A percentile compares a stretch with the other conserved stretches of the same genome.
phyloP scores from a whole-genome alignment of 208 protist genomes.

The Leishmania mexicana region DNA sequence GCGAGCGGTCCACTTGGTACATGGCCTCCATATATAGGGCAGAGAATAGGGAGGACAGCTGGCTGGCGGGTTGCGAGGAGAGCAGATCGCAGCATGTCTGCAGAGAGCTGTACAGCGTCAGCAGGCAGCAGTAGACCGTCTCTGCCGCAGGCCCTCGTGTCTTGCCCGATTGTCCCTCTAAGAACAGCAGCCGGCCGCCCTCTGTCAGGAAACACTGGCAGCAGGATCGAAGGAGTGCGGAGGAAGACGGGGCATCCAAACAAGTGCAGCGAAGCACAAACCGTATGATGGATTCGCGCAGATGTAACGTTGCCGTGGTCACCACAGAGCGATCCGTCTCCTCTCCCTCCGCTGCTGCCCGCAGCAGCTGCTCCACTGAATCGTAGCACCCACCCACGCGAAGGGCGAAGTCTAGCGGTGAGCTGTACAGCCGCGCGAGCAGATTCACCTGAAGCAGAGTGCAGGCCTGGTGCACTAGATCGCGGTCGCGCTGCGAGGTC shows the following conservation, averaged over 20 bases:
- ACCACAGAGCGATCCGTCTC: slow-evolving; percentile 17
- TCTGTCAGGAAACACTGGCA: slow-evolving; percentile 77
- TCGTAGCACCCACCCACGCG: slow-evolving; percentile 23
- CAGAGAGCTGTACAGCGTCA: slow-evolving; percentile 69
- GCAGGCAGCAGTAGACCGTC: slow-evolving; percentile 56
- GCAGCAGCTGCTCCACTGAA: slow-evolving; percentile 21
- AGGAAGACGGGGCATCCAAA: slow-evolving; percentile 16
- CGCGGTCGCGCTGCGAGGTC: slow-evolving; percentile 18
- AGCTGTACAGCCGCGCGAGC: slow-evolving; percentile 36
- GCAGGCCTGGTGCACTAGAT: slow-evolving; percentile 38
- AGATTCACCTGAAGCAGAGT: slow-evolving; percentile 76
- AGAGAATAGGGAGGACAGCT: slow-evolving; percentile 61
- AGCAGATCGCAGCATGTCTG: slow-evolving; percentile 52
- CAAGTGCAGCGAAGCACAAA: slow-evolving; percentile 24
- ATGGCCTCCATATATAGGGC: slow-evolving; percentile 74
- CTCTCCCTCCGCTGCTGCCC: slow-evolving; percentile 5
- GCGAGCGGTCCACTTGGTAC: slow-evolving; percentile 64
- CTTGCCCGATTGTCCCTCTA: slow-evolving; percentile 54
- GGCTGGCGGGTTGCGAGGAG: slow-evolving; percentile 16
- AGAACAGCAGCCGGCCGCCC: slow-evolving; percentile 48
- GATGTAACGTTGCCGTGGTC: background rate
- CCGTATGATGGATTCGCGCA: slow-evolving; percentile 16
- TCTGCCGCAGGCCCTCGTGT: slow-evolving; percentile 42
- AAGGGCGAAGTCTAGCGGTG: slow-evolving; percentile 15
- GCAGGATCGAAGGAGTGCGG: slow-evolving; percentile 53